These are phyloP conservation scores for Periconia digitata DNA, from an alignment of 2,329 filamentous ascomycete species.

Conservation along the genomic window DNA sequence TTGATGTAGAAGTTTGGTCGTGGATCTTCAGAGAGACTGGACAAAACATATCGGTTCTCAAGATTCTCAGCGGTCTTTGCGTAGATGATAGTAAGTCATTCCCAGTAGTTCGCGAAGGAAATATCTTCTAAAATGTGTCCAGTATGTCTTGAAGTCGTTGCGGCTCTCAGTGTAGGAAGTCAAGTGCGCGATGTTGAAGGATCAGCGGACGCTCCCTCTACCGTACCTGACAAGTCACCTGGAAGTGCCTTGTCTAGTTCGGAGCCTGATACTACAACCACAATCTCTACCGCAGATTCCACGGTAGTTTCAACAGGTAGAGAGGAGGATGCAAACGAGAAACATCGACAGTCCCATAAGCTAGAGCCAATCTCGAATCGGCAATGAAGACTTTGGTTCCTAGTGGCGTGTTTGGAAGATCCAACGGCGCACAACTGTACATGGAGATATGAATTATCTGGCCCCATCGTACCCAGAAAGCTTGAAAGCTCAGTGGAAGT, in stretches of 20 bases:
- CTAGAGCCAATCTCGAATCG: neutral
- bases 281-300: no score
- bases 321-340: neutral
- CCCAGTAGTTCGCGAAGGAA: neutral
- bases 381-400: neutral
- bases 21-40: slow-evolving; percentile 53
- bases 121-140: neutral
- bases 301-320: no score
- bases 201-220: neutral
- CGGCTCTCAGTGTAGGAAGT: slow-evolving; percentile 4
- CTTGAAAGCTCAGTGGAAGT: neutral
- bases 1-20: slow-evolving; percentile 45
- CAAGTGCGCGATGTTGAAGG: neutral
- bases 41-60: slow-evolving; percentile 51
- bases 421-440: neutral
- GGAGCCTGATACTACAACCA: no score
- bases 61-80: slow-evolving; percentile 42
- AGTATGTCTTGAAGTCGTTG: slow-evolving; percentile 6
- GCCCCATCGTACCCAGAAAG: neutral
- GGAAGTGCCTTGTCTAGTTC: no score
- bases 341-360: slow-evolving; percentile 1
- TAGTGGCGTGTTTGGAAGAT: neutral
- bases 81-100: neutral
- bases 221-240: no score
- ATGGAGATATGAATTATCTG: neutral